Conservation (phyloP, 2,329 filamentous ascomycete species). For the Kalmusia sp. region DNA sequence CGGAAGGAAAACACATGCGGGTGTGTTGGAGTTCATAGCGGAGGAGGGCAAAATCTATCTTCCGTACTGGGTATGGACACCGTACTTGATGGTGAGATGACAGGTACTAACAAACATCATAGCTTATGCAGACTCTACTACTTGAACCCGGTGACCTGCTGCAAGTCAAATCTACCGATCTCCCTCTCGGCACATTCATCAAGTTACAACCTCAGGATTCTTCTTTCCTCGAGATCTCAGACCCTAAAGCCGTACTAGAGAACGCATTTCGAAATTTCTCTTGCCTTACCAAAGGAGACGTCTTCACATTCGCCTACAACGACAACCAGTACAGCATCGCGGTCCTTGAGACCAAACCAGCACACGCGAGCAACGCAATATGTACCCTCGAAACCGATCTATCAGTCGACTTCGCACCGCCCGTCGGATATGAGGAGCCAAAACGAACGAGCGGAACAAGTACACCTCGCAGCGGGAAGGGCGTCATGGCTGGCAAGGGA, state of each 20-base stretch:
- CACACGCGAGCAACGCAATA: conserved; percentile 81
- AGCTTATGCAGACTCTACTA: conserved; percentile 92
- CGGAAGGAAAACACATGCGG: conserved; percentile 84
- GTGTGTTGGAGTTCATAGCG: conserved; percentile 95
- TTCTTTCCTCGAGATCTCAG: conserved; percentile 94
- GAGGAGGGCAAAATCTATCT: conserved; percentile 97
- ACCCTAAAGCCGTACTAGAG: conserved; percentile 96
- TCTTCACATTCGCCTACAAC: conserved; percentile 97
- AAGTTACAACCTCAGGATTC: conserved; percentile 95
- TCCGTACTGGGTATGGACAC: conserved; percentile 77
- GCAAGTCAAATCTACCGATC: conserved; percentile 92
- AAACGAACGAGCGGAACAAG: conserved; percentile 80
- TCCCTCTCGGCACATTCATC: conserved; percentile 89
- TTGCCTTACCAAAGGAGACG: conserved; percentile 88
- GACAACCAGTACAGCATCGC: conserved; percentile 92
- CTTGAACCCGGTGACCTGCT: conserved; percentile 94
- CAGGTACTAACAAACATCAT: conserved; percentile 21
- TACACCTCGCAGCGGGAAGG: conserved; percentile 76
- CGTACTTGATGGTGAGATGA: neutral
- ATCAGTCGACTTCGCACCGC: conserved; percentile 93
- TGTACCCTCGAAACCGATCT: conserved; percentile 97
- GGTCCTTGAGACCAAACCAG: conserved; percentile 91
- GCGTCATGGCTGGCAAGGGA: conserved; percentile 67
- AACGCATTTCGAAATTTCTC: conserved; percentile 96
- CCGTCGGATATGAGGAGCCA: conserved; percentile 92